Conservation (phyloP, 2,329 filamentous ascomycete species). For the Rhinocladiella mackenziei region DNA sequence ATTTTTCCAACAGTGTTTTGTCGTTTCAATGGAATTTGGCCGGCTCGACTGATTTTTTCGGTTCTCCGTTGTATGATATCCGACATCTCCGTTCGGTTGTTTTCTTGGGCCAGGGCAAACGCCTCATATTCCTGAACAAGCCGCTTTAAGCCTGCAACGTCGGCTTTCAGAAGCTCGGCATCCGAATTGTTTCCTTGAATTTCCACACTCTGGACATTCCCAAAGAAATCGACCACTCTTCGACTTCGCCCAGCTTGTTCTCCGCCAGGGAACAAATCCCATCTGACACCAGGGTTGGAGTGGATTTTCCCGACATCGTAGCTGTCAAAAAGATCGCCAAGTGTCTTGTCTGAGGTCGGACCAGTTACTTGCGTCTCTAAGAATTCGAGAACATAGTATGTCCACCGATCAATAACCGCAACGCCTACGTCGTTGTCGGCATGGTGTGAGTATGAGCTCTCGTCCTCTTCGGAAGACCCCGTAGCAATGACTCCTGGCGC, state of each 20-base stretch:
- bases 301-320: constrained; percentile 95
- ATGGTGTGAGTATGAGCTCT: constrained; percentile 96
- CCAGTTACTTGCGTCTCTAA: constrained; percentile 86
- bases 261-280: constrained; percentile 89
- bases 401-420: constrained; percentile 96
- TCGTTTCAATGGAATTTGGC: constrained; percentile 5
- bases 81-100: constrained; percentile 22
- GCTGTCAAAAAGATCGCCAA: constrained; percentile 92
- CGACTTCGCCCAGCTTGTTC: constrained; percentile 71
- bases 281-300: constrained; percentile 83
- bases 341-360: constrained; percentile 77
- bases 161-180: constrained; percentile 54
- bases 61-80: constrained; percentile 14
- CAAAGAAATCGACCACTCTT: constrained; percentile 93
- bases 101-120: constrained; percentile 26
- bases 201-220: constrained; percentile 96
- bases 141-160: constrained; percentile 67
- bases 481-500: constrained; percentile 97
- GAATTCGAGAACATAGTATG: constrained; percentile 97
- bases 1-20: constrained; percentile 14
- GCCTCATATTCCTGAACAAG: constrained; percentile 50
- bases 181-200: constrained; percentile 65
- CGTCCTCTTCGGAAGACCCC: constrained; percentile 90
- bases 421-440: constrained; percentile 97
- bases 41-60: background rate